Conservation (phyloP, 345 rosid genomes). For the Diplotaxis tenuifolia region DNA sequence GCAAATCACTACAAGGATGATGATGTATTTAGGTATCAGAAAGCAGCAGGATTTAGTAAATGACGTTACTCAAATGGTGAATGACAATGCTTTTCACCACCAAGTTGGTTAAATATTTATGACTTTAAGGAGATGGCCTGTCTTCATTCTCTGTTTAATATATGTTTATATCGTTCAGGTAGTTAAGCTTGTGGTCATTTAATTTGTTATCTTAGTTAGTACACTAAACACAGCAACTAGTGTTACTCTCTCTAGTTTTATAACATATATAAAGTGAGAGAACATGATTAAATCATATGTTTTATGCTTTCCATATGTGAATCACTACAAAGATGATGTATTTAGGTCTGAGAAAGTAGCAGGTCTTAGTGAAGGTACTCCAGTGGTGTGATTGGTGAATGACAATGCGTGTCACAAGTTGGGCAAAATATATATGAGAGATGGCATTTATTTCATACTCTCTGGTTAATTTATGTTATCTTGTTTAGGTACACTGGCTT, state of each 20-base stretch:
- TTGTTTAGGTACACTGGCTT: neutral
- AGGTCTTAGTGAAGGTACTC: conserved; percentile 24
- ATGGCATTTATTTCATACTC: neutral
- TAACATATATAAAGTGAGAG: neutral
- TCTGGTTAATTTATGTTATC: conserved; percentile 30
- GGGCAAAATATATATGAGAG: neutral
- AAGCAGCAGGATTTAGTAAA: conserved; percentile 26
- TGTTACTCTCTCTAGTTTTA: conserved; percentile 8
- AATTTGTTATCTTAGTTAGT: neutral
- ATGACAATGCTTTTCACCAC: conserved; percentile 1
- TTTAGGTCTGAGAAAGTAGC: conserved; percentile 31
- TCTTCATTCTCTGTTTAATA: neutral
- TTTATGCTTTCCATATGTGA: conserved; percentile 18
- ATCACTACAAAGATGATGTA: conserved; percentile 24
- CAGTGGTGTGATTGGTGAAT: no score
- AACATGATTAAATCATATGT: conserved; percentile 17
- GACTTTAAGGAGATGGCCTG: neutral
- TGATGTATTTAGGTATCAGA: conserved; percentile 34
- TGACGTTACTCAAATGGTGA: conserved; percentile 4
- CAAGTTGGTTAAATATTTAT: neutral
- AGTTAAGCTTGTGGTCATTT: neutral
- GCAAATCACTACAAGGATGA: conserved; percentile 21
- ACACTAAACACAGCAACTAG: conserved; percentile 9
- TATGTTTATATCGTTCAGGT: conserved; percentile 26
- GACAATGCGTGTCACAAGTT: conserved; percentile 12